Conservation (phyloP, 2,329 filamentous ascomycete species). For the Alternaria metachromatica region DNA sequence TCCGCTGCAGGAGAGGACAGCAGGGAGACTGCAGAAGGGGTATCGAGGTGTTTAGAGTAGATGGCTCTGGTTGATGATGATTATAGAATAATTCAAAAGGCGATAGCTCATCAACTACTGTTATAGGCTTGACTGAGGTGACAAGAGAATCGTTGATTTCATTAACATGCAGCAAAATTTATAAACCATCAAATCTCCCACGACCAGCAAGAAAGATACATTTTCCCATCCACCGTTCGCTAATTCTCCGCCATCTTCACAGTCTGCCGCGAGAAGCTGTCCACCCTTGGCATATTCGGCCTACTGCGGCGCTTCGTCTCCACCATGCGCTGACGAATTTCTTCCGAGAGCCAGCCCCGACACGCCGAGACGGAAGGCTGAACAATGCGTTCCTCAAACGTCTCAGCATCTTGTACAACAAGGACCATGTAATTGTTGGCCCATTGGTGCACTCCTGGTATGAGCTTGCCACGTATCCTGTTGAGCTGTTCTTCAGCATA, state of each 20-base stretch:
- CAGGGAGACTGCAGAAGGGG: neutral
- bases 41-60: neutral
- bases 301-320: neutral
- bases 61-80: neutral
- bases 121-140: neutral
- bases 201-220: neutral
- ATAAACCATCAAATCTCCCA: neutral
- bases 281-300: neutral
- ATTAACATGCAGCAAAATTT: neutral
- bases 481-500: neutral
- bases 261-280: neutral
- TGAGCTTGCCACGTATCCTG: neutral
- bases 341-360: neutral
- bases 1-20: neutral
- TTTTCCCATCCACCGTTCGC: fast-evolving
- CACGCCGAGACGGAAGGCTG: neutral
- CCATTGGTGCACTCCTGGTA: neutral
- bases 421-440: neutral
- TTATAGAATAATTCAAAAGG: neutral
- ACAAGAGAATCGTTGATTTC: neutral
- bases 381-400: neutral
- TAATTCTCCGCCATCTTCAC: neutral
- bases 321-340: neutral
- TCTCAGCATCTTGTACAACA: neutral
- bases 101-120: neutral